Evolutionary conservation across 208 protist species (phyloP).

Genomic region (Wallacemonas rigidus): DNA sequence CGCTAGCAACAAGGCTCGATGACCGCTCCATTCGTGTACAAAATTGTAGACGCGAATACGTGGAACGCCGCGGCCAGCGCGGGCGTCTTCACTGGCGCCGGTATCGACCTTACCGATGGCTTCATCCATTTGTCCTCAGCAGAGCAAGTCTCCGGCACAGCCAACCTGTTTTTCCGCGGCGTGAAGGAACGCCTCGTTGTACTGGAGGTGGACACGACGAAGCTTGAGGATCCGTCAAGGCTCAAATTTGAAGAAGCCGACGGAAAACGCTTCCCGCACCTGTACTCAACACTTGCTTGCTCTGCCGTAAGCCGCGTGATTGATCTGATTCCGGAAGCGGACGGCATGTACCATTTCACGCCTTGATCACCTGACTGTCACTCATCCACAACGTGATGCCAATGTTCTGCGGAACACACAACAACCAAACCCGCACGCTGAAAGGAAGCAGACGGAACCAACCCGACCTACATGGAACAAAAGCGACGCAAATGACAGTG

Average conservation of each 20-base stretch:
- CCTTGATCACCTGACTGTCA: neutral
- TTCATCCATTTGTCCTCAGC: constrained; percentile 19
- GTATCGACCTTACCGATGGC: constrained; percentile 17
- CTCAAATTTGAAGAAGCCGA: constrained; percentile 7
- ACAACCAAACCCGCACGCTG: neutral
- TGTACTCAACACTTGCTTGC: constrained; percentile 6
- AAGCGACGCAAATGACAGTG: neutral
- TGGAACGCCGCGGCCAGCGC: neutral
- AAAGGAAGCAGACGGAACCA: no score
- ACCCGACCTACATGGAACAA: neutral
- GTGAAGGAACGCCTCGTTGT: constrained; percentile 6
- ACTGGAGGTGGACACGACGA: constrained; percentile 10
- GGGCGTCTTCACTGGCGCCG: constrained; percentile 12
- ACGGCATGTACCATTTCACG: neutral
- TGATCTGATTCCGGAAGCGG: neutral
- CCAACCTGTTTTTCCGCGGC: constrained; percentile 16
- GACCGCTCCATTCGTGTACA: constrained; percentile 5
- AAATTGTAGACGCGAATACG: neutral
- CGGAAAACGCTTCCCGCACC: constrained; percentile 12
- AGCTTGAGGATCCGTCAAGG: neutral
- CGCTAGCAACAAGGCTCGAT: neutral
- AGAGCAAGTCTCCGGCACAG: constrained; percentile 12
- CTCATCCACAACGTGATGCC: no score
- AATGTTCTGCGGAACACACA: neutral
- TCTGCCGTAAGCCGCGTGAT: neutral